Evolutionary conservation across 2,329 filamentous ascomycete species (phyloP), one percentile per base, ranked within the genome.

Genomic region (Ophiostoma sp.): DNA sequence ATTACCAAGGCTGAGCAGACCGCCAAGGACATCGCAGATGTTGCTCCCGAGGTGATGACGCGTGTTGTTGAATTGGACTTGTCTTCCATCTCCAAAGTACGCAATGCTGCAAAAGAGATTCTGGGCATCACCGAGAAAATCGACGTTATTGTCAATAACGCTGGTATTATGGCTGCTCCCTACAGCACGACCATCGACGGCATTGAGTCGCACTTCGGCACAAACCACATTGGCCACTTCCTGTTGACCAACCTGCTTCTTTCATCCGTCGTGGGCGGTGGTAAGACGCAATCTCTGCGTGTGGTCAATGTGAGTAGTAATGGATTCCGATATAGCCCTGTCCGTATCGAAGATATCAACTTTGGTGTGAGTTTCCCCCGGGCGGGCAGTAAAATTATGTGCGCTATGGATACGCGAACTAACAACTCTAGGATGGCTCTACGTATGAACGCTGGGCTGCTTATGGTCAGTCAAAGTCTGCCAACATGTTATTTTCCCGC

Each of bases 151-250:
- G 78, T 87, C 70, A 84, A 85, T 75, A 86, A 84, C 70, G 85
- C 85, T 0, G 84, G 80, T 15, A 76, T 85, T 42, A 84, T 84
- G 80, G 81, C 77, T 0, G 33, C 80, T 12, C 78, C 81, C 4
- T 80, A 80, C 55, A 79, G 77, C 2, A 75, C 80, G n/a, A 82
- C 79, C 9, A 75, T 78, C 3, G 83, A 85, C 3, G 84, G 84
- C 0, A 79, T 83, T 66, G 84, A 85, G 78, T 76, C 78, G 72
- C 83, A 85, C 73, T 82, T 86, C 1, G 85, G 83, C 6, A 82
- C 83, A 15, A 87, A 87, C 76, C 83, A 88, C 75, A 76, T 88
- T 9, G 83, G 85, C 0, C 84, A 86, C 64, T 87, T 87, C 75
- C 76, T 86, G 5, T 80, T 87, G 45, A 84, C 85, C 0, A 85